Base-by-base conservation (phyloP, 352 stramenopile genomes). In the Phytophthora hibernalis region DNA sequence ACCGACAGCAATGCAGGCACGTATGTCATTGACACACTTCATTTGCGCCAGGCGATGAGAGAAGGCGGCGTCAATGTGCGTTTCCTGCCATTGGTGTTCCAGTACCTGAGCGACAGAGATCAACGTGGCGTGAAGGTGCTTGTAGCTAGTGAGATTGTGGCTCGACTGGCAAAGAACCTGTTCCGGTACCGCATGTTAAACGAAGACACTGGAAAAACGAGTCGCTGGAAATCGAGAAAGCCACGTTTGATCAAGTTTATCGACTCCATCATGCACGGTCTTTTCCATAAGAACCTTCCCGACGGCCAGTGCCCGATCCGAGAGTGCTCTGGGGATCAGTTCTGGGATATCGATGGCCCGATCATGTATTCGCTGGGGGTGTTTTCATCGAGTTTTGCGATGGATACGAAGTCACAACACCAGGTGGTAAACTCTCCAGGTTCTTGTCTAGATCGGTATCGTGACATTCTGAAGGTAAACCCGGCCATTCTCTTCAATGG, bases 21-120 rank as follows among this genome's bases (percentile, higher is more conserved):
- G n/a, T 95, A 94, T 45, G 72, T 92, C 15, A 86, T 92, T 21
- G 82, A 93, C 42, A 74, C 70, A 10, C 38, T 86, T 18, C 82
- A 95, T 66, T 50, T 95, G 11, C 72, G 84, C 18, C 75, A 77
- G n/a, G 63, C 75, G 10, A 77, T 95, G 70, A 74, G 77, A 33
- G 71, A 87, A 42, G 67, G 77, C 11, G 87, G 87, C 10, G 74
- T 95, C 20, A 90, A 89, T 55, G 73, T 91, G 61, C 73, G 79
- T 6, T 85, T 94, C 15, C 63, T 95, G 10, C 87, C 87, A n/a
- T 50, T 93, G 3, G 74, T 88, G 1, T 93, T 92, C 37, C 75
- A 70, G 1, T 74, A 76, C 35, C 48, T 89, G 15, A 64, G 69
- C 18, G 42, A 35, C 4, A 59, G 70, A n/a, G 66, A 72, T 0